Evolutionary conservation across 805 yeast genomes (phyloP).

Genomic region (Wickerhamiella galacta): DNA sequence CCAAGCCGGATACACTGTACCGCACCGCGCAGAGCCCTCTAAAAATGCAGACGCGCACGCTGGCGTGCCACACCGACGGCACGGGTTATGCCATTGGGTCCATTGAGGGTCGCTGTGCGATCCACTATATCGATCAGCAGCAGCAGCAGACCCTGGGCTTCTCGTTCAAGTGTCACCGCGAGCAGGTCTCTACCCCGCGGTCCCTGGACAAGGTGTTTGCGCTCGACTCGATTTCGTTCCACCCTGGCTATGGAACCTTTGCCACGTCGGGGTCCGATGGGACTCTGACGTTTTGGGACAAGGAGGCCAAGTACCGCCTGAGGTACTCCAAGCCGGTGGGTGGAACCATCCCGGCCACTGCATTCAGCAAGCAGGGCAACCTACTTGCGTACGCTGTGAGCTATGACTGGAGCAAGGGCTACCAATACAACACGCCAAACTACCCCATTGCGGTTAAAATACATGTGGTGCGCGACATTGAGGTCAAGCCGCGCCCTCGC

Average conservation of each 20-base stretch:
- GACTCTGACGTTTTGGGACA: constrained; percentile 88
- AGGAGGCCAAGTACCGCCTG: constrained; percentile 74
- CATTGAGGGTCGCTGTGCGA: constrained; percentile 89
- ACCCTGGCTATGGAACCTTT: constrained; percentile 81
- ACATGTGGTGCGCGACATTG: constrained; percentile 75
- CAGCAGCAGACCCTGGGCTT: constrained; percentile 45
- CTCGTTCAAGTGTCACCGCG: constrained; percentile 87
- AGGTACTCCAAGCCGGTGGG: constrained; percentile 49
- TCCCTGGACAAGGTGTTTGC: constrained; percentile 56
- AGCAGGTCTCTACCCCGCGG: constrained; percentile 31
- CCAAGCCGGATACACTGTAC: constrained; percentile 66
- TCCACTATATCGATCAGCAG: constrained; percentile 70
- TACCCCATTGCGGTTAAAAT: constrained; percentile 61
- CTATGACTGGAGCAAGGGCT: constrained; percentile 87
- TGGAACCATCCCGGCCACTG: constrained; percentile 53
- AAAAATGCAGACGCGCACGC: constrained; percentile 73
- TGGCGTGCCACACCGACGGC: constrained; percentile 79
- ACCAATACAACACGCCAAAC: constrained; percentile 57
- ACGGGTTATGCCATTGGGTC: constrained; percentile 88
- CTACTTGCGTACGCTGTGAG: constrained; percentile 83
- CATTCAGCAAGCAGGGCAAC: constrained; percentile 62
- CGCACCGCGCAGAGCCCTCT: constrained; percentile 60
- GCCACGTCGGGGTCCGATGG: constrained; percentile 94
- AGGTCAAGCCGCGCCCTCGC: constrained; percentile 43
- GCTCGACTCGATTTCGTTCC: constrained; percentile 67